Evolutionary conservation across 2,329 filamentous ascomycete species (phyloP).

Genomic region (Chaetothyriales sp.): DNA sequence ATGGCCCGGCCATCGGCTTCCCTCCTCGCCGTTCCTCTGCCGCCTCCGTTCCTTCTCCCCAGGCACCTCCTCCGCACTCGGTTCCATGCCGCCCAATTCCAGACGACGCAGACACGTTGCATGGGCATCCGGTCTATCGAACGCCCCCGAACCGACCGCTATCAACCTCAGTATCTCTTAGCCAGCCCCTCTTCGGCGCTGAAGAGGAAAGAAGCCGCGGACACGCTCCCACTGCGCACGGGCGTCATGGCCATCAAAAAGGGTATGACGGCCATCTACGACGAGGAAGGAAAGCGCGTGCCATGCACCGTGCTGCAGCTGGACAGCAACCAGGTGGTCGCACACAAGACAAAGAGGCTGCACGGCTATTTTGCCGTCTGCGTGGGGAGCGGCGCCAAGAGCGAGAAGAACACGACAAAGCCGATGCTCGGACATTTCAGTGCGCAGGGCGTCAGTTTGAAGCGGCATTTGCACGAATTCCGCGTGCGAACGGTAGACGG

Average conservation of each 20-base stretch:
- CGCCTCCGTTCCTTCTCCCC: conserved; percentile 19
- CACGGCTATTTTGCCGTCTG: conserved; percentile 95
- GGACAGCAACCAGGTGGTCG: conserved; percentile 79
- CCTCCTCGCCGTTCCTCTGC: conserved; percentile 12
- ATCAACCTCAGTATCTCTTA: conserved; percentile 39
- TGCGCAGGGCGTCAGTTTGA: conserved; percentile 65
- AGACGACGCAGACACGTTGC: conserved; percentile 25
- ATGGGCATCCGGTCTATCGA: conserved; percentile 47
- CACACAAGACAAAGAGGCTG: conserved; percentile 63
- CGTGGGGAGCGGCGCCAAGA: conserved; percentile 64
- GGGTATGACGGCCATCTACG: conserved; percentile 88
- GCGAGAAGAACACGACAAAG: conserved; percentile 62
- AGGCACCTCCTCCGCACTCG: conserved; percentile 11
- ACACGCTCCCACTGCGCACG: conserved; percentile 52
- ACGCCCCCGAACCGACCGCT: conserved; percentile 36
- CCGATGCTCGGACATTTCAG: conserved; percentile 82
- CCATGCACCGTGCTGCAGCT: conserved; percentile 88
- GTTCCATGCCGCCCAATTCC: conserved; percentile 8
- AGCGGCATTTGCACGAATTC: conserved; percentile 76
- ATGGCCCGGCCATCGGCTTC: conserved; percentile 12
- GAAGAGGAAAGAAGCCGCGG: conserved; percentile 36
- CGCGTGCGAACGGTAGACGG: conserved; percentile 61
- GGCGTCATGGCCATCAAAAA: conserved; percentile 81
- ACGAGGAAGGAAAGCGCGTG: conserved; percentile 57
- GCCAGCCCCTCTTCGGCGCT: conserved; percentile 47